Conservation (phyloP, 768 basidiomycete genomes). For the Hericium erinaceus region DNA sequence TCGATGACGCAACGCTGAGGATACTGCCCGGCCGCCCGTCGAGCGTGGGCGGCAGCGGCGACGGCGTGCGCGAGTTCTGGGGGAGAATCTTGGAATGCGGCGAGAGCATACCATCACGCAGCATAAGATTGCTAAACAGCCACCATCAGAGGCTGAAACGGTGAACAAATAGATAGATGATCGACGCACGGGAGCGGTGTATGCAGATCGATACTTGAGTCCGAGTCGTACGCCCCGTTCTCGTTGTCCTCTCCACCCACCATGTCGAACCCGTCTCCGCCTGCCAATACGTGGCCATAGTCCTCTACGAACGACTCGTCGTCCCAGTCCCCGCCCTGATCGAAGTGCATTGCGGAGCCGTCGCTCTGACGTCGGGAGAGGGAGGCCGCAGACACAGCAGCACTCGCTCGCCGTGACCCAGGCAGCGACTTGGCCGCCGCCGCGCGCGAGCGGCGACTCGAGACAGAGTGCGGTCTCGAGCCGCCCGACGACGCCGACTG, state of each 20-base stretch:
- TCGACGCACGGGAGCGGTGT: conserved; percentile 30
- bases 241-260: conserved; percentile 20
- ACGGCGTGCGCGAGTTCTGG: conserved; percentile 12
- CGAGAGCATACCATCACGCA: conserved; percentile 30
- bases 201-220: conserved; percentile 29
- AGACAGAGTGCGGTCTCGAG: conserved; percentile 17
- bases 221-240: conserved; percentile 21
- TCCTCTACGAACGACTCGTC: conserved; percentile 21
- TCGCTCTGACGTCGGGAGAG: conserved; percentile 16
- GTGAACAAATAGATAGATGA: background rate
- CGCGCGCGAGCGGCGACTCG: background rate
- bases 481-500: conserved; percentile 16
- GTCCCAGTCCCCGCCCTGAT: conserved; percentile 13
- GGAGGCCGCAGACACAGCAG: conserved; percentile 4
- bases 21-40: conserved; percentile 18
- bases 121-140: conserved; percentile 26
- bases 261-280: conserved; percentile 16
- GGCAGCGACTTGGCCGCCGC: conserved; percentile 6
- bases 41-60: conserved; percentile 11
- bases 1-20: conserved; percentile 18
- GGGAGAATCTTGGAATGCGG: conserved; percentile 31
- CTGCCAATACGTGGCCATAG: conserved; percentile 18
- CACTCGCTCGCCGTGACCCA: conserved; percentile 14
- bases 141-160: background rate
- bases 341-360: conserved; percentile 4